Evolutionary conservation across 495 filamentous ascomycete species (phyloP).

Genomic region (Daldinia decipiens): DNA sequence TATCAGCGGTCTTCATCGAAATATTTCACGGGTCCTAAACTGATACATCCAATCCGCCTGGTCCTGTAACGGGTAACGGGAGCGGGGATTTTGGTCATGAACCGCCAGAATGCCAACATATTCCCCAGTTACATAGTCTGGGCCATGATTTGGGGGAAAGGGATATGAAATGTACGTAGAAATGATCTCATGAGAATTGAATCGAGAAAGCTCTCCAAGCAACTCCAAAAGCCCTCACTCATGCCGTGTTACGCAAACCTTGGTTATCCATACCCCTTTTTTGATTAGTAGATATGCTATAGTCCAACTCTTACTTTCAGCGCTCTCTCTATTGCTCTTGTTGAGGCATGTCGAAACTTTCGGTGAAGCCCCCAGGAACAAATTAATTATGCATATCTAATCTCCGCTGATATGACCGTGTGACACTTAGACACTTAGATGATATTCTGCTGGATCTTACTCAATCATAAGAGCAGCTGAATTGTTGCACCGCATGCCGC

Average conservation of each 20-base stretch:
- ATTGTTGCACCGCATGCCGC: neutral
- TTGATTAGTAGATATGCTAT: too few relatives aligned
- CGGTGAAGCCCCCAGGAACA: too few relatives aligned
- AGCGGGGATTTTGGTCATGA: too few relatives aligned
- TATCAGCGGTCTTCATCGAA: neutral
- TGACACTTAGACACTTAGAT: neutral
- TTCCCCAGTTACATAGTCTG: too few relatives aligned
- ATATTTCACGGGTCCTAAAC: neutral
- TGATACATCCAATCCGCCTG: too few relatives aligned
- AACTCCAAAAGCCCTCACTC: neutral
- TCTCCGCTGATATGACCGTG: neutral
- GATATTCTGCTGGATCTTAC: neutral
- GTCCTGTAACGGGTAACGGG: too few relatives aligned
- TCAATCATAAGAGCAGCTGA: neutral
- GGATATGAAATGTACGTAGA: neutral
- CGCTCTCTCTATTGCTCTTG: neutral
- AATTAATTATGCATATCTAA: neutral
- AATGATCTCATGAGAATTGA: neutral
- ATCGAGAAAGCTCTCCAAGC: neutral
- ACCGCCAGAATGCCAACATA: too few relatives aligned
- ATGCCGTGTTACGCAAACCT: too few relatives aligned
- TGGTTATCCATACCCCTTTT: too few relatives aligned
- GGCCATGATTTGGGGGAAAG: neutral
- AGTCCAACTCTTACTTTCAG: too few relatives aligned
- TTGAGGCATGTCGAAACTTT: too few relatives aligned